Evolutionary conservation across 805 yeast genomes (phyloP).

Genomic region (Starmerella gropengiesseri): DNA sequence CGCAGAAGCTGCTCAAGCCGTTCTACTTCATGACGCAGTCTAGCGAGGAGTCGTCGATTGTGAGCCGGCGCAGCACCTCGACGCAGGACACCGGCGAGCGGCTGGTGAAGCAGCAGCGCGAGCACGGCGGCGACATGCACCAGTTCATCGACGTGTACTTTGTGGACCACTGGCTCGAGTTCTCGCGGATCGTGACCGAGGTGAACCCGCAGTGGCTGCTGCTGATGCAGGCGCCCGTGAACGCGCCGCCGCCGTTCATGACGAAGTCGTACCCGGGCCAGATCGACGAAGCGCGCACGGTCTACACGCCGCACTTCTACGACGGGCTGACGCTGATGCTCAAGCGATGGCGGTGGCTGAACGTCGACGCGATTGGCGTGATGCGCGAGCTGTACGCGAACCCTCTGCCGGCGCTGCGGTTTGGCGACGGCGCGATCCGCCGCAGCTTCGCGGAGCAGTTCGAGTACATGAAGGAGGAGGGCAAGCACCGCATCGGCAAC

Average conservation of each 20-base stretch:
- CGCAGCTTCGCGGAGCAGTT: slow-evolving; percentile 62
- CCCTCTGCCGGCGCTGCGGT: slow-evolving; percentile 56
- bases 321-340: slow-evolving; percentile 92
- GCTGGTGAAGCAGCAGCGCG: slow-evolving; percentile 1
- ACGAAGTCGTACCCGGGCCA: slow-evolving; percentile 42
- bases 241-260: slow-evolving; percentile 62
- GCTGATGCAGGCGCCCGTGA: slow-evolving; percentile 71
- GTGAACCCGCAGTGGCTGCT: slow-evolving; percentile 40
- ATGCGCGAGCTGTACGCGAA: slow-evolving; percentile 64
- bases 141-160: slow-evolving; percentile 48
- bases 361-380: slow-evolving; percentile 83
- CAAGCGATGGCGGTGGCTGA: slow-evolving; percentile 72
- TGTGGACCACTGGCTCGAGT: slow-evolving; percentile 47
- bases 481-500: slow-evolving; percentile 47
- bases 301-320: slow-evolving; percentile 81
- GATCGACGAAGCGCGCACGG: slow-evolving; percentile 32
- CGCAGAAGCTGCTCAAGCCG: slow-evolving; percentile 32
- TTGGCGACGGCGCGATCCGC: slow-evolving; percentile 70
- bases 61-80: background rate
- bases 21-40: slow-evolving; percentile 38
- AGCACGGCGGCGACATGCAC: slow-evolving; percentile 17
- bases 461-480: slow-evolving; percentile 53
- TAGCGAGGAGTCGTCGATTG: background rate
- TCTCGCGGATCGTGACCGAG: slow-evolving; percentile 40
- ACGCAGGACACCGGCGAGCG: background rate